Evolutionary conservation across 306 rosid species (phyloP), one percentile per base, ranked within the genome.

Genomic region (Pyrus pyrifolia): DNA sequence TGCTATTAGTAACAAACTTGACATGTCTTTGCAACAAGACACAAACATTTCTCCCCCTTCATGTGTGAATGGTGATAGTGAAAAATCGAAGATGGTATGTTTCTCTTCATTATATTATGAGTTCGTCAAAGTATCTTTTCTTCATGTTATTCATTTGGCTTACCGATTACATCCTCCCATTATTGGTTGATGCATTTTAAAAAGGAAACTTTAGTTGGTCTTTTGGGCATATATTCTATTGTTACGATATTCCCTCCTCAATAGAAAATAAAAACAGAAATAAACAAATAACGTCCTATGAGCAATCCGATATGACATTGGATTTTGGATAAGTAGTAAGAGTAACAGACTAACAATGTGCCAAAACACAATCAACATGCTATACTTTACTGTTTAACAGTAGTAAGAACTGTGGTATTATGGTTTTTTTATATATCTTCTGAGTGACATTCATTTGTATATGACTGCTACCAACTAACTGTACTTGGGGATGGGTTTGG

Each of bases 81-180:
- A 79, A 81, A 62, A 55, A 74, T 33, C 74, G 15, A 73, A 74
- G 38, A 80, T 65, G 90, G 98, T 93, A 85, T 80, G 73, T 15
- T 81, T 76, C 72, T 72, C 31, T 72, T 61, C 40, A 73, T 18
- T 49, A 27, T 63, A 29, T 61, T 74, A 18, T 42, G 70, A 44
- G 49, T 23, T 71, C 8, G 8, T 11, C 65, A 3, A 58, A 45
- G 7, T 61, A 8, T 62, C 44, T 40, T 62, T 23, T 44, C 59
- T 46, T 31, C 30, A 45, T 3, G 35, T 61, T 61, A 61, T 57
- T 30, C 17, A 61, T 30, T 71, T 68, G 12, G 12, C 15, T 51
- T 2, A 31, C 46, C 4, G 3, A 25, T 51, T 44, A 35, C 44
- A 40, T 60, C 44, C 27, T 44, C 22, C 38, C 59, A 23, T 25